These are phyloP conservation scores for Usnea hakonensis DNA, from an alignment of 495 filamentous ascomycete species.

Conservation along the genomic window DNA sequence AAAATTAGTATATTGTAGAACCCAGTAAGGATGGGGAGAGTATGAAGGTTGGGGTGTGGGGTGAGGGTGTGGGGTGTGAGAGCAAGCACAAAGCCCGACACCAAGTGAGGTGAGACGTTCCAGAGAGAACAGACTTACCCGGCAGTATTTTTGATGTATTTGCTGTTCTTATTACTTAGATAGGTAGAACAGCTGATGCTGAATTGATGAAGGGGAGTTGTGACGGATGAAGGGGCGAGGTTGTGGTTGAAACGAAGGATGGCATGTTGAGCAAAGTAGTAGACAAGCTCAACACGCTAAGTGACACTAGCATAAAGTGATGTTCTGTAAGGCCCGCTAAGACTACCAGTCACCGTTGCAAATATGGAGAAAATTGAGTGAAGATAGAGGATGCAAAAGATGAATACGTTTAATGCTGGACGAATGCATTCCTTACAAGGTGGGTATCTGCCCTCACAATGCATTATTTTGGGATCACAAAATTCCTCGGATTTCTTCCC, in stretches of 20 bases:
- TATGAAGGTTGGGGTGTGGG: background rate
- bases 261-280: background rate
- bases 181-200: background rate
- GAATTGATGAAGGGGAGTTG: background rate
- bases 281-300: background rate
- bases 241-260: background rate
- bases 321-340: background rate
- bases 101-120: background rate
- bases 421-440: too few species aligned
- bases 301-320: background rate
- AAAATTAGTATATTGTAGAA: background rate
- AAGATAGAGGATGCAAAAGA: background rate
- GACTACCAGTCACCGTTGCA: background rate
- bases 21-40: background rate
- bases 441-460: background rate
- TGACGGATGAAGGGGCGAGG: background rate
- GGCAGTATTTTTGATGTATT: background rate
- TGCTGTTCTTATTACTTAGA: background rate
- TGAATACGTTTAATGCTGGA: background rate
- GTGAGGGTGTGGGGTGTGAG: background rate
- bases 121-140: background rate
- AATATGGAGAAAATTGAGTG: background rate
- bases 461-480: background rate
- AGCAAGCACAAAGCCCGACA: background rate
- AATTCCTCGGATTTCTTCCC: background rate